Evolutionary conservation across 73 alveolate genomes (phyloP).

Genomic region (Paramecium caudatum): DNA sequence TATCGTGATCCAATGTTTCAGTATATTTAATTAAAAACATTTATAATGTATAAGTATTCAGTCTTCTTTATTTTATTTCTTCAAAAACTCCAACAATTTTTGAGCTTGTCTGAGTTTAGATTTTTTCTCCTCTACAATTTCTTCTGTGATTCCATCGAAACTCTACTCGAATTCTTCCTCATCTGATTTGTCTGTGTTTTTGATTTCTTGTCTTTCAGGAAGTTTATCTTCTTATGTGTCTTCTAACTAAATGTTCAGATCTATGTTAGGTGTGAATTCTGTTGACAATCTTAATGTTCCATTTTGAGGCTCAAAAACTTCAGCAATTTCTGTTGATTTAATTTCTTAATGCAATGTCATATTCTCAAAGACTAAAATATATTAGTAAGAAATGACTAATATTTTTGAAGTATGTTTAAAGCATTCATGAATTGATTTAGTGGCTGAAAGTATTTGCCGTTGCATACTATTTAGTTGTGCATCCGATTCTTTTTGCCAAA

Average conservation of each 20-base stretch:
- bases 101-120: too few species aligned
- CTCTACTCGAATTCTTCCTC: too few species aligned
- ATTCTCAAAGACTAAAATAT: slow-evolving; percentile 34
- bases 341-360: slow-evolving; percentile 19
- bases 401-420: slow-evolving; percentile 20
- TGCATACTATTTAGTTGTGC: neutral
- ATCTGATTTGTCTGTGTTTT: too few species aligned
- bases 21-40: neutral
- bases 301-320: neutral
- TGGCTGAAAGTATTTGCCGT: slow-evolving; percentile 4
- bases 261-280: slow-evolving; percentile 6
- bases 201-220: too few species aligned
- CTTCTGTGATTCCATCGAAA: too few species aligned
- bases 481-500: neutral
- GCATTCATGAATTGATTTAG: slow-evolving; percentile 57
- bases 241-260: neutral
- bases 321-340: neutral
- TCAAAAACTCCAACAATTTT: too few species aligned
- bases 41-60: too few species aligned
- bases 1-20: slow-evolving; percentile 25
- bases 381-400: slow-evolving; percentile 27
- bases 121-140: too few species aligned
- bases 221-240: too few species aligned
- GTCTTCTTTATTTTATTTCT: too few species aligned
- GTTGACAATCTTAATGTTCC: slow-evolving; percentile 7